Base-by-base conservation (phyloP, 768 basidiomycete genomes). In the Naganishia kalamii region DNA sequence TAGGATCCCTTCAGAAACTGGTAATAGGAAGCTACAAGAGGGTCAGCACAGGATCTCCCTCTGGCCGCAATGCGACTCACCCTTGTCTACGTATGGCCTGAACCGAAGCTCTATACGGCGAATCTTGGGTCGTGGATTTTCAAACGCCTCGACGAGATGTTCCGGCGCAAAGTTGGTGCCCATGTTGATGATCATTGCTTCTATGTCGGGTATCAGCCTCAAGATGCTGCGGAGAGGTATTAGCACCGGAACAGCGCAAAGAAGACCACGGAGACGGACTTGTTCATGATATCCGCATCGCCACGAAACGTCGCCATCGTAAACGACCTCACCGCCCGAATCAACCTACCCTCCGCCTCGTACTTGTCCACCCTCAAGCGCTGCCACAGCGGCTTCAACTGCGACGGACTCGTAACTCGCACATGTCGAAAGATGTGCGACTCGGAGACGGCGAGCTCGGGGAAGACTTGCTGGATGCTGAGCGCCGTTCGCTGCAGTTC, bases 91-190 rank as follows among this genome's bases (percentile, higher is more conserved):
- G 87, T 92, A 93, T 3, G 92, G 91, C 62, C 87, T 83, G 78
- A 94, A 93, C 66, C 87, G 80, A 60, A 94, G 73, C 4, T 85
- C 83, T 17, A 93, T 78, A 68, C 80, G 80, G 40, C 77, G 69
- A 68, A 94, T 70, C 0, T 68, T 71, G 13, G 75, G 71, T 60
- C 83, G 79, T 4, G 86, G 84, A 30, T 80, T 77, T 62, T 80
- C 74, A 65, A 87, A 81, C 35, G 92, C 81, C 57, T 87, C 86
- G 67, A 87, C 86, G 57, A 92, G 75, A 76, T 91, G 88, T 69
- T 92, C 90, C 1, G 91, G 91, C 0, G 85, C 75, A 74, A 91
- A 91, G 67, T 85, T 85, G 0, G 89, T 85, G 0, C 92, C 92
- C 67, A 93, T 81, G 75, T 85, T 85, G 54, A 96, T 75, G 27